Conservation (phyloP, 208 protist species). For the Borovskyia barvae region DNA sequence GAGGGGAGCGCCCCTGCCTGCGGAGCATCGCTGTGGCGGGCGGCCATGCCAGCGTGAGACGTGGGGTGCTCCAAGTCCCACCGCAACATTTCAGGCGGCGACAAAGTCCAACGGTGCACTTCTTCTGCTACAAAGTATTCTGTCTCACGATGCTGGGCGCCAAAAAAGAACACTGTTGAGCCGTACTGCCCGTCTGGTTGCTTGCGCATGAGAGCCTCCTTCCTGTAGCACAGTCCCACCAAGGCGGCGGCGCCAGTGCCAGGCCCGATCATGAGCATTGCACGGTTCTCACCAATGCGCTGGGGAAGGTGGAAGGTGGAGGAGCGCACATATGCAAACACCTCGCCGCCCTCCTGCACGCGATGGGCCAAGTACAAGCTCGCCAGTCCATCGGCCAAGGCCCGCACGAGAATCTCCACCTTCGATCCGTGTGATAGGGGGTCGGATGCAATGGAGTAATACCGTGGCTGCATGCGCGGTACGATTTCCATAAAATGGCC, state of each 20-base stretch:
- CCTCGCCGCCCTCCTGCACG: constrained; percentile 26
- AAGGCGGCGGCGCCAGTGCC: constrained; percentile 91
- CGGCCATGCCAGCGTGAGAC: constrained; percentile 25
- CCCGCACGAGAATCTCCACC: constrained; percentile 82
- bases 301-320: constrained; percentile 87
- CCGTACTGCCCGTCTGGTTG: constrained; percentile 27
- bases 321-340: constrained; percentile 84
- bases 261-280: constrained; percentile 91
- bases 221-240: constrained; percentile 74
- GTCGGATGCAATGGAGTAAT: constrained; percentile 96
- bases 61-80: constrained; percentile 27
- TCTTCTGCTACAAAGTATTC: constrained; percentile 73
- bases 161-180: constrained; percentile 71
- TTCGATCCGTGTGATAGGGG: constrained; percentile 48
- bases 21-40: constrained; percentile 7
- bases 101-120: constrained; percentile 39
- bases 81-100: constrained; percentile 21
- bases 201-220: constrained; percentile 55
- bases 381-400: constrained; percentile 76
- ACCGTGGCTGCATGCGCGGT: constrained; percentile 91
- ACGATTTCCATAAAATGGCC: constrained; percentile 87
- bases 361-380: constrained; percentile 72
- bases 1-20: constrained; percentile 10
- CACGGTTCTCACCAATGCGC: constrained; percentile 31
- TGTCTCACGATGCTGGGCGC: constrained; percentile 34